Evolutionary conservation across 208 protist genomes (phyloP).

Genomic region (Crithidia acanthocephali): DNA sequence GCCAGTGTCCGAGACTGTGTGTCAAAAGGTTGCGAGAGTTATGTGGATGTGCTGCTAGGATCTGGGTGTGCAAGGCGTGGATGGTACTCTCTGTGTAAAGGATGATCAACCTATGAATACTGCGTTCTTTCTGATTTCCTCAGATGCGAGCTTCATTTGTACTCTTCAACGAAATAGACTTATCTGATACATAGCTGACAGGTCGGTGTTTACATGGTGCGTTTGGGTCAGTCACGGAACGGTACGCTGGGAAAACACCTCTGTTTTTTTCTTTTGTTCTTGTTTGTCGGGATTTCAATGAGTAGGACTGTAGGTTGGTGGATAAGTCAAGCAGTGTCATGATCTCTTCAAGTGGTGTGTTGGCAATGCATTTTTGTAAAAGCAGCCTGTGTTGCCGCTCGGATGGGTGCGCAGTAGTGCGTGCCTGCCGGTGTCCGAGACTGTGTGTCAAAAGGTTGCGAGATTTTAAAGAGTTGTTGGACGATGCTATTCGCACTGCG

Average conservation of each 20-base stretch:
- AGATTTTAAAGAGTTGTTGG: not conserved
- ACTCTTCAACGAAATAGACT: conserved; percentile 29
- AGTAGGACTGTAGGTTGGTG: too few species aligned
- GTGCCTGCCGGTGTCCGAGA: conserved; percentile 43
- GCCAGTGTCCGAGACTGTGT: conserved; percentile 58
- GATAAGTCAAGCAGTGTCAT: too few species aligned
- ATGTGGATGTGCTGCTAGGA: not conserved
- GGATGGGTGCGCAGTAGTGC: conserved; percentile 12
- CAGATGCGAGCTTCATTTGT: conserved; percentile 25
- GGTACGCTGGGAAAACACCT: not conserved
- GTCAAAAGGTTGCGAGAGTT: conserved; percentile 69
- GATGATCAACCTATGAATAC: conserved; percentile 36
- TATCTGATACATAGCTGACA: conserved; percentile 3
- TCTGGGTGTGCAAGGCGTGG: not conserved
- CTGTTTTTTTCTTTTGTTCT: not conserved
- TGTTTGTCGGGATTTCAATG: too few species aligned
- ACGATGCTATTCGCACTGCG: conserved; percentile 8
- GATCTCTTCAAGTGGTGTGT: too few species aligned
- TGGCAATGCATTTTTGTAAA: not conserved
- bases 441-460: conserved; percentile 78
- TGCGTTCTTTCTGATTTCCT: conserved; percentile 37
- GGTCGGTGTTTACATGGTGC: not conserved
- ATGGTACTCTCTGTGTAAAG: not conserved
- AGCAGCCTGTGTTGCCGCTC: conserved; percentile 85
- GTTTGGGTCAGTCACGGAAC: not conserved